Conservation (phyloP, 371 early-diverging fungal species). For the Mucor velutinosus region DNA sequence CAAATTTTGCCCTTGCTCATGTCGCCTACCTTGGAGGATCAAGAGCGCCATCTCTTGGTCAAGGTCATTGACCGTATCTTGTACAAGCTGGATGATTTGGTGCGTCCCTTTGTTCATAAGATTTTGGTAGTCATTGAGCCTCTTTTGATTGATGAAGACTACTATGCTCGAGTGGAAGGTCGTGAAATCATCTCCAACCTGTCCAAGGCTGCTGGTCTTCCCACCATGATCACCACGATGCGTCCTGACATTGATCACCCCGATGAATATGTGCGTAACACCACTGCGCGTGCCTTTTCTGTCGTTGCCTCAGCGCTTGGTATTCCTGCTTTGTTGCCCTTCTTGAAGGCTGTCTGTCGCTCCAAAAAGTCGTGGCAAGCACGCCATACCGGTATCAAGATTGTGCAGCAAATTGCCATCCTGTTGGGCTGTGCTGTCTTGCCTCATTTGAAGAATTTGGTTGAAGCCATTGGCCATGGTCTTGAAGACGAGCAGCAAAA, state of each 20-base stretch:
- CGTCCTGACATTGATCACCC: conserved; percentile 97
- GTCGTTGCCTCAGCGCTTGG: conserved; percentile 98
- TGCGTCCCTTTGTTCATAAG: conserved; percentile 96
- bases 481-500: conserved; percentile 96
- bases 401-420: conserved; percentile 96
- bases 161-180: conserved; percentile 96
- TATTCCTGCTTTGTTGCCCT: conserved; percentile 92
- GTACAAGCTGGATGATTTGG: conserved; percentile 94
- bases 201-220: conserved; percentile 96
- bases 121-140: conserved; percentile 98
- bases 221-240: conserved; percentile 98
- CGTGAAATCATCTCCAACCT: conserved; percentile 97
- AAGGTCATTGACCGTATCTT: conserved; percentile 97
- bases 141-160: conserved; percentile 95
- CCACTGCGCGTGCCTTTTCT: conserved; percentile 96
- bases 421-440: conserved; percentile 93
- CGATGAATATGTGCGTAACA: conserved; percentile 98
- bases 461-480: conserved; percentile 89
- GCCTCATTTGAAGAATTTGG: conserved; percentile 91
- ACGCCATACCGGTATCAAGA: conserved; percentile 97
- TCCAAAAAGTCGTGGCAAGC: conserved; percentile 98
- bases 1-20: conserved; percentile 95
- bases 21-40: conserved; percentile 96
- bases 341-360: conserved; percentile 94
- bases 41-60: conserved; percentile 96